Base-by-base conservation (phyloP, 352 stramenopile species). In the Lagenidium sp. region DNA sequence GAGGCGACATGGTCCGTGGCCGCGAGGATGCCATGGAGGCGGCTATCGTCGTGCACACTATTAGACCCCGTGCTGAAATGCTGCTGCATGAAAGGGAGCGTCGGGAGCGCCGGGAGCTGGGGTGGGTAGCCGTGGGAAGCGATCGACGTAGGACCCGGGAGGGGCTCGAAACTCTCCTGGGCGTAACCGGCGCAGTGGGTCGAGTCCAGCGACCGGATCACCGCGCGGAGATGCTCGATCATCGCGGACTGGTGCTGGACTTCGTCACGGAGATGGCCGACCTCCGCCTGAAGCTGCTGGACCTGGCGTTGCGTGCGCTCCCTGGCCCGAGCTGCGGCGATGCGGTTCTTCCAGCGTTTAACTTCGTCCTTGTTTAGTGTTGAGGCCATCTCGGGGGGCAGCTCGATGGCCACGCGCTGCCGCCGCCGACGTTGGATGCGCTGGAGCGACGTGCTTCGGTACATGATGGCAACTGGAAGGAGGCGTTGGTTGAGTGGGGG, bases 261-360 rank as follows among this genome's bases (percentile, higher is more conserved):
- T 6, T 71, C 57, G 6, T 57, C 59, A 61, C 67, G 79, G 25
- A 85, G 62, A 45, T 77, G 64, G 8, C 61, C 66, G 11, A 82
- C 60, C 12, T 62, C 68, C 20, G 59, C 63, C 32, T 85, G 65
- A 6, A 85, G 51, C 22, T 80, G 65, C 6, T 47, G 43, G 8
- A 70, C 56, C 22, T 72, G 67, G 19, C 77, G 68, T 41, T 82
- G 65, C 4, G 73, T 65, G 10, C 73, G 69, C 31, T 62, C 58
- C 2, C 73, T 67, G 23, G 73, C 71, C 1, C 73, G 65, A 18
- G 71, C 70, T 6, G 73, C 73, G 0, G 73, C 69, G 43, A 85
- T 69, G 6, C 73, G 73, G 54, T 85, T 85, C 51, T 85, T 85
- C 39, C 78, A 63, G 41, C 76, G 76, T 49, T 72, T 65, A 24